These are phyloP conservation scores for Tetrapisispora namnaoensis DNA, from an alignment of 805 yeast species.

Conservation along the genomic window DNA sequence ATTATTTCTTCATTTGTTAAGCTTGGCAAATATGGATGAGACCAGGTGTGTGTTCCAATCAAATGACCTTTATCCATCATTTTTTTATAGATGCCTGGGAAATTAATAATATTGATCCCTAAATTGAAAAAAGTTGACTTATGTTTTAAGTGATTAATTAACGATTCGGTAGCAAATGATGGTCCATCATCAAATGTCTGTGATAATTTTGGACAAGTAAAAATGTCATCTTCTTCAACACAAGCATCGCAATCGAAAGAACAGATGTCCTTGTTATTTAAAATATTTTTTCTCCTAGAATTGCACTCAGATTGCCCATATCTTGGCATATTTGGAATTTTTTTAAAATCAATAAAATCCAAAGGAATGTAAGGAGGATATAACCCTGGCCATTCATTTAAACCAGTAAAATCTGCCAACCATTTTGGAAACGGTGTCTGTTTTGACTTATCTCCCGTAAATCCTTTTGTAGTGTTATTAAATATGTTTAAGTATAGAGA, in stretches of 20 bases:
- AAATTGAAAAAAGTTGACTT: slow-evolving; percentile 76
- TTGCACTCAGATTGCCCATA: slow-evolving; percentile 56
- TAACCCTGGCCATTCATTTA: slow-evolving; percentile 72
- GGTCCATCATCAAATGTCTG: slow-evolving; percentile 98
- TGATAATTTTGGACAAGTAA: slow-evolving; percentile 60
- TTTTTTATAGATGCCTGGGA: slow-evolving; percentile 60
- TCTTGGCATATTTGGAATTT: slow-evolving; percentile 40
- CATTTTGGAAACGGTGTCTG: slow-evolving; percentile 63
- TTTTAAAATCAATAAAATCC: slow-evolving; percentile 51
- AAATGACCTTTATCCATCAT: slow-evolving; percentile 60
- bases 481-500: not conserved
- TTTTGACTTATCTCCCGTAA: not conserved
- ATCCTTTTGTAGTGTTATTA: not conserved
- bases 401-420: slow-evolving; percentile 66
- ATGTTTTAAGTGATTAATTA: slow-evolving; percentile 43
- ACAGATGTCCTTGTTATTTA: slow-evolving; percentile 43
- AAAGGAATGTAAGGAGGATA: slow-evolving; percentile 84
- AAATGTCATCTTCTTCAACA: slow-evolving; percentile 63
- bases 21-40: slow-evolving; percentile 74
- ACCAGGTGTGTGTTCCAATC: slow-evolving; percentile 87
- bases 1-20: slow-evolving; percentile 70
- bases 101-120: slow-evolving; percentile 69
- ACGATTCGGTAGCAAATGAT: slow-evolving; percentile 52
- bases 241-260: slow-evolving; percentile 84
- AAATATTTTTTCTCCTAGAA: not conserved